A percentile compares a stretch with the other conserved stretches of the same genome.
These are phyloP conservation scores for Saccharomyces mikatae DNA, from an alignment of 805 yeast genomes.

Conservation along the genomic window DNA sequence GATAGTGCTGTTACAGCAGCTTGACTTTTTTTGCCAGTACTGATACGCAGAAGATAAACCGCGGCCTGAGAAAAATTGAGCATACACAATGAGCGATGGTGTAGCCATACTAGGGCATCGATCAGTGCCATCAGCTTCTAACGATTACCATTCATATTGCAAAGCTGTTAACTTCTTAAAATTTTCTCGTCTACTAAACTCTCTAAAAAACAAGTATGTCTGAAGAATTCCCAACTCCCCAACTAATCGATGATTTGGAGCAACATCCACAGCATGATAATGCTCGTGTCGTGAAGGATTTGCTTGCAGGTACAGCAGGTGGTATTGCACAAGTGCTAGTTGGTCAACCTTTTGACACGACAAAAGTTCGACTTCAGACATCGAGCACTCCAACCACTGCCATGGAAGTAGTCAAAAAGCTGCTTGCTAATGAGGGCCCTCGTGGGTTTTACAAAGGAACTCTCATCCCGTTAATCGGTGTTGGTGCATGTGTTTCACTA, in stretches of 20 bases:
- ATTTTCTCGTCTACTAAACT: neutral
- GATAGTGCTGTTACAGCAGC: neutral
- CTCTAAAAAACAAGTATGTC: constrained; percentile 20
- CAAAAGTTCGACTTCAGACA: constrained; percentile 86
- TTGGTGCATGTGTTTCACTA: constrained; percentile 96
- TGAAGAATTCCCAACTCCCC: constrained; percentile 28
- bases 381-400: constrained; percentile 69
- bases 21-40: neutral
- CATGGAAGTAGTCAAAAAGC: constrained; percentile 63
- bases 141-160: neutral
- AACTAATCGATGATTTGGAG: constrained; percentile 27
- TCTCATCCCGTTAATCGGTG: constrained; percentile 84
- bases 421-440: constrained; percentile 74
- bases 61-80: neutral
- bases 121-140: neutral
- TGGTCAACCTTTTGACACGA: constrained; percentile 95
- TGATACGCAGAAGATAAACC: neutral
- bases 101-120: neutral
- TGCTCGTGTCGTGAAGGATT: constrained; percentile 55
- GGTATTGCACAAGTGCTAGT: constrained; percentile 92
- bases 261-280: constrained; percentile 13
- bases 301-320: constrained; percentile 87
- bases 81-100: neutral
- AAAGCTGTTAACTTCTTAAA: no score
- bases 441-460: constrained; percentile 89